Evolutionary conservation across 306 rosid species (phyloP), one percentile per base, ranked within the genome.

Genomic region (Morella rubra): DNA sequence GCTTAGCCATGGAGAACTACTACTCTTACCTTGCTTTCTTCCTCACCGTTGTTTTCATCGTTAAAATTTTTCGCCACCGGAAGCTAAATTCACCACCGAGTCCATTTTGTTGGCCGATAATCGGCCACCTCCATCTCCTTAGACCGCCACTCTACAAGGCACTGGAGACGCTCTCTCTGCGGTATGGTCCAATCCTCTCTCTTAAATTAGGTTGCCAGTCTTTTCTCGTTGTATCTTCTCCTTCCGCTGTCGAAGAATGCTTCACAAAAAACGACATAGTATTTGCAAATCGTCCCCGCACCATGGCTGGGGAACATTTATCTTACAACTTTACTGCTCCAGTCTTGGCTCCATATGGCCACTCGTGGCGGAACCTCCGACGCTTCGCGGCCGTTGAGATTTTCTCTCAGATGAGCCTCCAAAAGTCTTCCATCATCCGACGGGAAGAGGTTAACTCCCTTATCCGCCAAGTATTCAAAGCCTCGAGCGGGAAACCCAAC

Each of bases 61-160:
- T 42, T 45, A 7, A 73, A 51, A 13, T 65, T 4, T 1, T 37
- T 16, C 15, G 18, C 50, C 60, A 9, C 50, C 56, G 10, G 40
- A 44, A 40, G 13, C 61, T 4, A 37, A 77, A 77, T 11, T 49
- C 73, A 4, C 90, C 92, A 58, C 90, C 92, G 0, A 77, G 76
- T 19, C 90, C 90, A 54, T 83, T 82, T 6, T 16, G 81, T 24
- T 59, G 84, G 22, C 92, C 92, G 6, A 1, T 84, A 54, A 77
- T 88, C 51, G 90, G 90, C 2, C 89, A 88, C 76, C 82, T 86
- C 7, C 88, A 86, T 9, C 81, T 86, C 50, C 75, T 83, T n/a
- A 81, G 61, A 50, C 44, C 76, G 41, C 90, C 85, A 6, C 76
- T 83, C 5, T 77, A 78, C 47, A 54, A 58, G 44, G n/a, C n/a